Evolutionary conservation across 2,329 filamentous ascomycete genomes (phyloP).

Genomic region (Aspergillus melleus): DNA sequence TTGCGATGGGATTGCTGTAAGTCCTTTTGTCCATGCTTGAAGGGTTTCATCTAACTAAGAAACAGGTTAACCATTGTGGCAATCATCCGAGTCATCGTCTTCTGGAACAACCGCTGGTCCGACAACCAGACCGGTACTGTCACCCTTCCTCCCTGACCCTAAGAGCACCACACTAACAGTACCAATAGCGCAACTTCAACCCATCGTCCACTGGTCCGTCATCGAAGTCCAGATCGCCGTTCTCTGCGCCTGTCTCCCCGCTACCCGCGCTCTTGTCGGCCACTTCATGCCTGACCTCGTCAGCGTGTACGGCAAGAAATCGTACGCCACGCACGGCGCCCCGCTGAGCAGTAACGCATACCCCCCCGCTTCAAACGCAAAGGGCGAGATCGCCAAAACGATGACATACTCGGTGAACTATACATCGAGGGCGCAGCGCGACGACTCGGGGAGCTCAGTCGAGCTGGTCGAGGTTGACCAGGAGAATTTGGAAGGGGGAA

Average conservation of each 20-base stretch:
- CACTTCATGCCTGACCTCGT: constrained; percentile 20
- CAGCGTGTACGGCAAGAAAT: constrained; percentile 11
- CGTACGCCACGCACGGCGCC: constrained; percentile 11
- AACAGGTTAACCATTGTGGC: constrained; percentile 24
- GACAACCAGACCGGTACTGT: constrained; percentile 17
- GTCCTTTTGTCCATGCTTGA: not conserved
- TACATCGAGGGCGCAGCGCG: not conserved
- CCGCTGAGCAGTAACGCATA: constrained; percentile 1
- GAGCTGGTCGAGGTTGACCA: not conserved
- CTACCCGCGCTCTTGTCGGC: constrained; percentile 23
- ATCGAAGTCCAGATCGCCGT: constrained; percentile 29
- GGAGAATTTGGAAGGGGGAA: not conserved
- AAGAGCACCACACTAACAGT: not conserved
- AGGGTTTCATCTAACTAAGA: not conserved
- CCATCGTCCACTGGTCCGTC: constrained; percentile 29
- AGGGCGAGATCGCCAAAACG: constrained; percentile 26
- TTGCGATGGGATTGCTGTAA: constrained; percentile 21
- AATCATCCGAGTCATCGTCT: constrained; percentile 27
- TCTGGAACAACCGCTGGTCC: constrained; percentile 26
- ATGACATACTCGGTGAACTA: constrained; percentile 27
- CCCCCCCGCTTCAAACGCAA: not conserved
- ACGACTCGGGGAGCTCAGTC: not conserved
- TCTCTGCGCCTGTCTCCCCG: constrained; percentile 28
- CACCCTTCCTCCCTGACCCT: not conserved
- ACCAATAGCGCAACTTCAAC: constrained; percentile 19